Evolutionary conservation across 805 yeast species (phyloP).

Genomic region (Cyberlindnera suaveolens): DNA sequence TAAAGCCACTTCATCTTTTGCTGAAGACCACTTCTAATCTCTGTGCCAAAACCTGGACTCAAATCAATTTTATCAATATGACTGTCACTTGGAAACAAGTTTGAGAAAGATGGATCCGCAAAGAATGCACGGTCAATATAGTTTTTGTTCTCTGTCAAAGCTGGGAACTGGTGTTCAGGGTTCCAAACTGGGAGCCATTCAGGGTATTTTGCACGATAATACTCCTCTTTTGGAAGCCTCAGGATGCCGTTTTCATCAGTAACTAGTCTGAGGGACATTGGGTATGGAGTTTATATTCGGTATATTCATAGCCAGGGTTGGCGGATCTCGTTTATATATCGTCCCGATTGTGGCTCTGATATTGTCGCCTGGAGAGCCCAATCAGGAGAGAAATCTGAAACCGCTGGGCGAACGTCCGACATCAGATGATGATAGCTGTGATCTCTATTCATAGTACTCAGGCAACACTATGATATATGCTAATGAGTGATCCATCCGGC

Average conservation of each 20-base stretch:
- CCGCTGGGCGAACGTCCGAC: too few species aligned
- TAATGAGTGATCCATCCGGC: too few species aligned
- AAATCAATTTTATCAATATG: slow-evolving; percentile 32
- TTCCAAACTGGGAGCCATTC: slow-evolving; percentile 67
- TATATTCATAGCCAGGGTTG: too few species aligned
- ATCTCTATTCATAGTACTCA: too few species aligned
- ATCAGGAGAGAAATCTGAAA: too few species aligned
- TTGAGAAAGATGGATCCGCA: slow-evolving; percentile 50
- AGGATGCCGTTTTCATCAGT: slow-evolving; percentile 41
- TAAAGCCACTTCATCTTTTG: slow-evolving; percentile 64
- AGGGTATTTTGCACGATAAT: slow-evolving; percentile 35
- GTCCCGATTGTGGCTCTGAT: too few species aligned
- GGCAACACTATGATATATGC: too few species aligned
- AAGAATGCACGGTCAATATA: slow-evolving; percentile 55
- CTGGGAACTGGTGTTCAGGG: slow-evolving; percentile 45
- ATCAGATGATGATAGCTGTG: too few species aligned
- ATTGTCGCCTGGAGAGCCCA: too few species aligned
- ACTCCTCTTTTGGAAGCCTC: slow-evolving; percentile 35
- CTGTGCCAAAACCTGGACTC: slow-evolving; percentile 72
- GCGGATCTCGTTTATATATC: too few species aligned
- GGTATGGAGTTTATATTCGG: too few species aligned
- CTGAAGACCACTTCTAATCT: slow-evolving; percentile 47
- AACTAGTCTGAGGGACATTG: slow-evolving; percentile 11
- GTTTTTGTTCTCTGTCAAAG: slow-evolving; percentile 42
- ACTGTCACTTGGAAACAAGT: slow-evolving; percentile 38